A percentile compares a stretch with the other conserved stretches of the same genome.
Conservation (phyloP, 2,329 filamentous ascomycete species). For the Xylariaceae sp. region DNA sequence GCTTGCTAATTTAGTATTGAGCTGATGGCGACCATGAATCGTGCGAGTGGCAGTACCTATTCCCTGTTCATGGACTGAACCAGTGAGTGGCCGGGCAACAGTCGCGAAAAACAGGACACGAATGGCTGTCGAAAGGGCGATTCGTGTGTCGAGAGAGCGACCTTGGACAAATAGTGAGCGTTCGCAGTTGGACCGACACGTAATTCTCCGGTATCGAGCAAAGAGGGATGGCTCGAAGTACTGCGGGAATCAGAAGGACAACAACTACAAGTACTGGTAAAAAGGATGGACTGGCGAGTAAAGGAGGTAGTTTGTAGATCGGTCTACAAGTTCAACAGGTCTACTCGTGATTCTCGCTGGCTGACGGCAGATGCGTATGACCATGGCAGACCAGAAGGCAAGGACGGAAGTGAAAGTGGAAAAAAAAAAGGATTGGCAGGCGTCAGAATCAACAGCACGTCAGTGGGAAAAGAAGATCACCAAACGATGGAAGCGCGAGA, state of each 20-base stretch:
- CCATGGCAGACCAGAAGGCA: not conserved
- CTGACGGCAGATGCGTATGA: not conserved
- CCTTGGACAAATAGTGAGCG: constrained; percentile 8
- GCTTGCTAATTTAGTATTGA: constrained; percentile 4
- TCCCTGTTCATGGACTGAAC: not conserved
- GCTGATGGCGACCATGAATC: constrained; percentile 13
- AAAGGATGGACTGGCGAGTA: constrained; percentile 11
- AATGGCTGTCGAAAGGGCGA: not conserved
- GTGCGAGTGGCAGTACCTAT: constrained; percentile 1
- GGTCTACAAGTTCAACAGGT: constrained; percentile 4
- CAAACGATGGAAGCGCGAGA: constrained; percentile 2
- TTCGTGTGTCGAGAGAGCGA: constrained; percentile 5
- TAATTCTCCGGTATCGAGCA: constrained; percentile 5
- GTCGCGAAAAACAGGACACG: constrained; percentile 5
- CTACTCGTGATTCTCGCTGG: constrained; percentile 1
- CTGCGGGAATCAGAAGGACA: constrained; percentile 6
- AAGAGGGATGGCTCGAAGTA: constrained; percentile 7
- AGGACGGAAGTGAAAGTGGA: not conserved
- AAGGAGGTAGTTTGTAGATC: constrained; percentile 8
- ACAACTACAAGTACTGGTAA: not conserved
- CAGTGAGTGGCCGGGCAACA: not conserved
- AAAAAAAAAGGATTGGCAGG: not conserved
- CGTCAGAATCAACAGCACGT: constrained; percentile 9
- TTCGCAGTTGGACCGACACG: constrained; percentile 10
- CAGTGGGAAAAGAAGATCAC: constrained; percentile 8